Base-by-base conservation (phyloP, 192 early-diverging fungal genomes). In the Spizellomyces sp. region DNA sequence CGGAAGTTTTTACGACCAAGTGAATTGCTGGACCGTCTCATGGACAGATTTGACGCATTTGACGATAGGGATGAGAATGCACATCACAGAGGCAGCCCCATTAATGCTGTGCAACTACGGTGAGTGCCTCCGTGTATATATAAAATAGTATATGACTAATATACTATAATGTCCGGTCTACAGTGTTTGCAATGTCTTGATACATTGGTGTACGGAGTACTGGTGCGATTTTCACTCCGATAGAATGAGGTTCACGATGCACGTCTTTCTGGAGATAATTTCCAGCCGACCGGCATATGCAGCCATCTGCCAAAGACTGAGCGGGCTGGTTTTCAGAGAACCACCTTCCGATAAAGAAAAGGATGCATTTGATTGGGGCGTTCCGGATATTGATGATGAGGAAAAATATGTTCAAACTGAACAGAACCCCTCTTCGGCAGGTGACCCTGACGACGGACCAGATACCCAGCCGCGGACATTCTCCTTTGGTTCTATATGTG, bases 131-230 rank as follows among this genome's bases (percentile, higher is more conserved):
- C 10, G 17, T 48, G 17, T 41, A 19, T 5, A 36, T 61, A 6
- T 36, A 5, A 61, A 5, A 0, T 41, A 15, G 22, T 61, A 5
- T 41, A 6, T 61, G 59, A 9, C 42, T 56, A 54, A 7, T 7
- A 5, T 56, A n/a, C n/a, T 6, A n/a, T 19, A 56, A 56, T 56
- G 5, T 56, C 59, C 36, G 17, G 15, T 54, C 12, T 36, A n/a
- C 59, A 83, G 81, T 19, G 72, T 82, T 8, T 83, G 81, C 72
- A 79, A 79, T 64, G 70, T 83, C 22, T 50, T 83, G 19, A 69
- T 78, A 50, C 60, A 68, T 56, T 83, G 81, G 81, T 61, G 48
- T 52, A 44, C 46, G 17, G 63, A 69, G 15, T 78, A 81, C 56
- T 81, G 79, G 79, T 77, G 69, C 56, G 79, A 81, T 59, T 78